Evolutionary conservation across 371 early-diverging fungal genomes (phyloP).

Genomic region (Rhizomucor pusillus): DNA sequence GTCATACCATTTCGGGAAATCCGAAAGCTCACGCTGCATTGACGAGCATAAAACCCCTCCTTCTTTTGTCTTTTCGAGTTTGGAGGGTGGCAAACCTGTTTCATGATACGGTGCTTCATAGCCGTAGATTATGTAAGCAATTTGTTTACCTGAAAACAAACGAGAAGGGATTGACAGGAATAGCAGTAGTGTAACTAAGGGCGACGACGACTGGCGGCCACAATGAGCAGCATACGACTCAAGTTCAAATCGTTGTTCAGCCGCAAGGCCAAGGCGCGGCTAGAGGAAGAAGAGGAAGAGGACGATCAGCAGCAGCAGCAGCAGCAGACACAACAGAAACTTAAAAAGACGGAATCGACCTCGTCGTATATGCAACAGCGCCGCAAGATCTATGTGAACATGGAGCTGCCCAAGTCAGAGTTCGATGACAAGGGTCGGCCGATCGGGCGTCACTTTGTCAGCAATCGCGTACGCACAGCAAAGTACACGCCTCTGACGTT

Average conservation of each 20-base stretch:
- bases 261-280: slow-evolving; percentile 7
- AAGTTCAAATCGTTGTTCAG: slow-evolving; percentile 7
- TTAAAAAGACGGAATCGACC: slow-evolving; percentile 34
- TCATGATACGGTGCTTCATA: too few relatives aligned
- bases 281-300: slow-evolving; percentile 4
- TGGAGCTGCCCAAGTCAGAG: slow-evolving; percentile 29
- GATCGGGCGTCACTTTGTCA: slow-evolving; percentile 23
- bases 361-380: slow-evolving; percentile 42
- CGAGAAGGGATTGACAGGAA: too few relatives aligned
- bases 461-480: slow-evolving; percentile 76
- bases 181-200: too few relatives aligned
- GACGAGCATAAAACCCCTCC: background rate
- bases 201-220: too few relatives aligned
- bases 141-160: too few relatives aligned
- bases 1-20: background rate
- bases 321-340: slow-evolving; percentile 13
- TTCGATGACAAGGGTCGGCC: slow-evolving; percentile 28
- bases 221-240: too few relatives aligned
- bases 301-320: slow-evolving; percentile 14
- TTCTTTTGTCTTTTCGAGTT: background rate
- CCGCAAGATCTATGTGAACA: slow-evolving; percentile 44
- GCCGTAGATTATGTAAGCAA: too few relatives aligned
- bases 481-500: slow-evolving; percentile 87
- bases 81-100: too few relatives aligned
- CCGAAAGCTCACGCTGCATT: background rate